phyloP scores from a whole-genome alignment of 768 basidiomycete genomes.

The Tylopilus plumbeoviolaceoides region DNA sequence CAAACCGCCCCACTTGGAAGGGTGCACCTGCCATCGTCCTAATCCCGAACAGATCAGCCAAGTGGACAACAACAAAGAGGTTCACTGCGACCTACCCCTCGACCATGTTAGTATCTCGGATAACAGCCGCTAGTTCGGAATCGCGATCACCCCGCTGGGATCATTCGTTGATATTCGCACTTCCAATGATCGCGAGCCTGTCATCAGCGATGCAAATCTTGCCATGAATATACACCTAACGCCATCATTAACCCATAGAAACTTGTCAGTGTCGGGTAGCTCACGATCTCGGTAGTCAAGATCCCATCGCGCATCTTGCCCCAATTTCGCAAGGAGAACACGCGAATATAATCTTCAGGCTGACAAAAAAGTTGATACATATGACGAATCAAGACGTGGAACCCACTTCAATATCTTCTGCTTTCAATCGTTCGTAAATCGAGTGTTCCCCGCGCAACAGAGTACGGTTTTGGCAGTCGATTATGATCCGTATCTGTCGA shows the following conservation, averaged over 20 bases:
- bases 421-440: constrained; percentile 80
- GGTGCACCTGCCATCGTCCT: constrained; percentile 93
- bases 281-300: constrained; percentile 83
- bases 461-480: constrained; percentile 92
- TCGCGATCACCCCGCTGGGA: constrained; percentile 95
- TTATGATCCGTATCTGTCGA: constrained; percentile 80
- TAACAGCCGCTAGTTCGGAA: constrained; percentile 89
- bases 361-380: constrained; percentile 27
- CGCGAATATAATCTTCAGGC: constrained; percentile 89
- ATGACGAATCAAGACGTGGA: background rate
- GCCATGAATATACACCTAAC: constrained; percentile 81
- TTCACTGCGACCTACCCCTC: constrained; percentile 58
- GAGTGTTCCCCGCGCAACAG: constrained; percentile 87
- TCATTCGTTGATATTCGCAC: constrained; percentile 97
- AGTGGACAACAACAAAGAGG: background rate
- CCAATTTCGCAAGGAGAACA: constrained; percentile 94
- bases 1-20: constrained; percentile 95
- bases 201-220: constrained; percentile 84
- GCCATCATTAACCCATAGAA: constrained; percentile 11
- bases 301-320: constrained; percentile 80
- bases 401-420: constrained; percentile 82
- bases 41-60: constrained; percentile 1
- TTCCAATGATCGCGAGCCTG: constrained; percentile 88
- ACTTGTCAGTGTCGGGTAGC: constrained; percentile 6
- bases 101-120: constrained; percentile 96